A percentile compares a stretch with the other conserved stretches of the same genome.
phyloP scores from a whole-genome alignment of 371 early-diverging fungal genomes.

The Chytridium lagenaria region DNA sequence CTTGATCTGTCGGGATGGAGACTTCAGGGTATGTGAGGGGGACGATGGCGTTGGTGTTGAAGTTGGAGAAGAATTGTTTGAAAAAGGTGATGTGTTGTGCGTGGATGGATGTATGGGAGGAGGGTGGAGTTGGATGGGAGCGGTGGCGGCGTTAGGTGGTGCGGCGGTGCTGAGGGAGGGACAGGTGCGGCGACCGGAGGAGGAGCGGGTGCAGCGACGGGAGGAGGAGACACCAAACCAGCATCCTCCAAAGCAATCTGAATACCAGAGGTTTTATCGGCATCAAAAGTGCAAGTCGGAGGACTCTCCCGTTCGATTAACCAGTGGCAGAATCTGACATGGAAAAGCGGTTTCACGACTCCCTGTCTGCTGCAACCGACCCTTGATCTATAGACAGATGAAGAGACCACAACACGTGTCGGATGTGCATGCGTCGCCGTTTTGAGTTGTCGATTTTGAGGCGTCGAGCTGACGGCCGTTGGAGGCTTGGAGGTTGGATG shows the following conservation, averaged over 20 bases:
- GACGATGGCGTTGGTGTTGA: no score
- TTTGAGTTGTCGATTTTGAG: slow-evolving; percentile 20
- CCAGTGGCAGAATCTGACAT: slow-evolving; percentile 79
- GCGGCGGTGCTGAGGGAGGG: no score
- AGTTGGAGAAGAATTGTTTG: not conserved
- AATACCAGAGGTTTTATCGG: slow-evolving; percentile 1
- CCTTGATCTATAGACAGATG: slow-evolving; percentile 65
- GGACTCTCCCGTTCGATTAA: slow-evolving; percentile 61
- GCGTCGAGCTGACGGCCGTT: slow-evolving; percentile 33
- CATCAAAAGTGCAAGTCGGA: not conserved
- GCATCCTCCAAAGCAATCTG: slow-evolving; percentile 15
- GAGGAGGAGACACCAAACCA: no score
- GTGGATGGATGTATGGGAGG: no score
- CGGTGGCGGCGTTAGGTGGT: no score
- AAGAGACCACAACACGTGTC: slow-evolving; percentile 38
- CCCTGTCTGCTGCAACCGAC: slow-evolving; percentile 72
- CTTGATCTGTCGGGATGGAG: not conserved
- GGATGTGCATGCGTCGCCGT: slow-evolving; percentile 31
- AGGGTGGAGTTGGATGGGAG: no score
- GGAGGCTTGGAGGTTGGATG: not conserved
- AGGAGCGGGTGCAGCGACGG: no score
- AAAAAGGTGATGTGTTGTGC: slow-evolving; percentile 4
- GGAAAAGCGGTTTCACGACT: slow-evolving; percentile 43
- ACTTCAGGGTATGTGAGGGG: slow-evolving; percentile 22
- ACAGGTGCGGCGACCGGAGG: no score